Conservation (phyloP, 1,284 basidiomycete genomes). For the Anthracocystis panici-leucophaei region DNA sequence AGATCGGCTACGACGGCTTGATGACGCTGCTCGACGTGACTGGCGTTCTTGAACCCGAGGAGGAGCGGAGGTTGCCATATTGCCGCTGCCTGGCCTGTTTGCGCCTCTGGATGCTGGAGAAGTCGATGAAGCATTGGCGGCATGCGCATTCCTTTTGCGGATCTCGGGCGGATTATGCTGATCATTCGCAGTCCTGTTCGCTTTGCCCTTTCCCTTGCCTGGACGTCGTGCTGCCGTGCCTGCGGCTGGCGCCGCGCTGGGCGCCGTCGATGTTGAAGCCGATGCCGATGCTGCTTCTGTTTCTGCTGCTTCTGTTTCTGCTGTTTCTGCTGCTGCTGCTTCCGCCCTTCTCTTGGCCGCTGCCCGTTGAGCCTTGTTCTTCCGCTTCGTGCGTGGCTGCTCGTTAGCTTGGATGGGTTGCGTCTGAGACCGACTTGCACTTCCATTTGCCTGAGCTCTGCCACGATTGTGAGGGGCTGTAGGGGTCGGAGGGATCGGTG, state of each 20-base stretch:
- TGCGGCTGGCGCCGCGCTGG: background rate
- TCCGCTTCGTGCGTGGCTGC: background rate
- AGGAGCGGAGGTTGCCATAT: background rate
- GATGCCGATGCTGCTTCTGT: background rate
- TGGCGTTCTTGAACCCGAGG: background rate
- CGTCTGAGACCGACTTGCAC: slow-evolving; percentile 13
- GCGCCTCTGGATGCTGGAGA: slow-evolving; percentile 2
- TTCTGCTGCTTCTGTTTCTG: background rate
- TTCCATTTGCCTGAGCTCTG: slow-evolving; percentile 1
- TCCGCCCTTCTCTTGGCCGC: background rate
- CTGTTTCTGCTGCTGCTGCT: background rate
- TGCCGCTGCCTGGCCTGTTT: slow-evolving; percentile 19
- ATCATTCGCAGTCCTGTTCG: background rate
- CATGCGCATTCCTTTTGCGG: slow-evolving; percentile 7
- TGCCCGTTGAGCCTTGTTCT: slow-evolving; percentile 1
- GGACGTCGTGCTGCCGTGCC: background rate
- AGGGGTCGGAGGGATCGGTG: slow-evolving; percentile 6
- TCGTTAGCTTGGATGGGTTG: slow-evolving; percentile 7
- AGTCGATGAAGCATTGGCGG: background rate
- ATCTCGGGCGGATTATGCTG: slow-evolving; percentile 30
- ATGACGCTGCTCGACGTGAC: background rate
- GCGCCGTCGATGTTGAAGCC: background rate
- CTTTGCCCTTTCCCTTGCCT: slow-evolving; percentile 13
- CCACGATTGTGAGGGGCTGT: background rate
- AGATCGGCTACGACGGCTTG: slow-evolving; percentile 3